Evolutionary conservation across 495 filamentous ascomycete species (phyloP), one percentile per base, ranked within the genome.

Genomic region (Hypoxylon intermedium): DNA sequence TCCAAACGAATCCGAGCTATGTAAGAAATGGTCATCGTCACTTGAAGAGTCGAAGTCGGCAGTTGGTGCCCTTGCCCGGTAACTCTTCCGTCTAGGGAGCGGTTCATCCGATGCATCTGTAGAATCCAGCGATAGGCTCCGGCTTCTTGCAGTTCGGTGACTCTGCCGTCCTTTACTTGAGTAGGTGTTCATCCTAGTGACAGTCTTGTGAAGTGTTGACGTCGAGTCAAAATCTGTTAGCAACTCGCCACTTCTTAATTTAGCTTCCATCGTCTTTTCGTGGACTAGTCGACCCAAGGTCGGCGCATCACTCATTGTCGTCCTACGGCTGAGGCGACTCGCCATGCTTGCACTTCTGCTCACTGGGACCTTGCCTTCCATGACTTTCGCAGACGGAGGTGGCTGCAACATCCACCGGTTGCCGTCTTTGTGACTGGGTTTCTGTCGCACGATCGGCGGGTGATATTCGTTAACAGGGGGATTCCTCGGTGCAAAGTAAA

Each of bases 321-420:
- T 62, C 41, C 31, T 60, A 55, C 61, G 57, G 30, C 58, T 62
- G 6, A 65, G 6, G 33, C 63, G 53, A 19, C 60, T 66, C 20
- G 52, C 46, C 37, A 71, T 67, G 52, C 80, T 84, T 37, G 77
- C 72, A 58, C 77, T 86, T 43, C 83, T 72, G 59, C 80, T 80
- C 48, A 79, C 77, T 6, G 76, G 77, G 12, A 85, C 79, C 69
- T 92, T 93, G 55, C 91, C 91, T 62, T 86, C 88, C 92, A 97
- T 97, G 42, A 97, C 76, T 65, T 84, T 89, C 13, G 92, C 90
- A 44, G 82, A 83, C 31, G 92, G 92, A 2, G 91, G 91, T 2
- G 92, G 92, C 71, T 93, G 89, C 26, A 96, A 76, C 91, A 97
- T 94, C 92, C 92, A 97, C 64, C 76, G 75, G n/a, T 85, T 86